Evolutionary conservation across 495 filamentous ascomycete genomes (phyloP).

Genomic region (Parmelia sp.): DNA sequence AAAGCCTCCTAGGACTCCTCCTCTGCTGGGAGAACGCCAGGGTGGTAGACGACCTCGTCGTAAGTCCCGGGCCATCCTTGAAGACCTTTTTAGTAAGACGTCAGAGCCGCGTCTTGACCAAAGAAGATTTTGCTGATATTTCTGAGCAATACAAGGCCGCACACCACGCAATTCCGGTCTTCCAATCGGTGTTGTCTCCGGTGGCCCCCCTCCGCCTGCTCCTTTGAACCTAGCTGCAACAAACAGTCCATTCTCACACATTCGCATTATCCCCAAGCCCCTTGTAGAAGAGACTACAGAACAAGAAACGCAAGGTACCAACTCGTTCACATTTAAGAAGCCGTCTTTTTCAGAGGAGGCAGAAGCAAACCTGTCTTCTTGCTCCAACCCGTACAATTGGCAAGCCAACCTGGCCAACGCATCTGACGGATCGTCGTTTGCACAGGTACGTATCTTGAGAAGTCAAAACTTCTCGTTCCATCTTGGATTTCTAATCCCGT

Average conservation of each 20-base stretch:
- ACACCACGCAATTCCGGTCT: background rate
- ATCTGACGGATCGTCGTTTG: background rate
- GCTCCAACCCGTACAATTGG: background rate
- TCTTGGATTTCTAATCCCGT: background rate
- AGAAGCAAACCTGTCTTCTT: background rate
- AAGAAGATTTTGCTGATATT: background rate
- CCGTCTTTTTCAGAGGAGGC: constrained; percentile 2
- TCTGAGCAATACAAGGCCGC: background rate
- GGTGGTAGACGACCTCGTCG: background rate
- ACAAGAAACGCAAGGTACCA: background rate
- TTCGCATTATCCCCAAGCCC: background rate
- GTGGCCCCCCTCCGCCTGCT: background rate
- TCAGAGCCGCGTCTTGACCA: background rate
- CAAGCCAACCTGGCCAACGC: constrained; percentile 1
- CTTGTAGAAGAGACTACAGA: background rate
- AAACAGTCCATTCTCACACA: background rate
- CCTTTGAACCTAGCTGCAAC: background rate
- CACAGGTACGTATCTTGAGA: constrained; percentile 1
- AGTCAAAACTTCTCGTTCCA: background rate
- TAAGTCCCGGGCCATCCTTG: background rate
- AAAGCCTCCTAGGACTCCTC: background rate
- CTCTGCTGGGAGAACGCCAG: background rate
- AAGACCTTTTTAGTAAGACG: background rate
- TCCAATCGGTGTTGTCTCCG: background rate
- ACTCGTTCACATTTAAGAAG: background rate